Base-by-base conservation (phyloP, 2,329 filamentous ascomycete species). In the Kalmusia sp. region DNA sequence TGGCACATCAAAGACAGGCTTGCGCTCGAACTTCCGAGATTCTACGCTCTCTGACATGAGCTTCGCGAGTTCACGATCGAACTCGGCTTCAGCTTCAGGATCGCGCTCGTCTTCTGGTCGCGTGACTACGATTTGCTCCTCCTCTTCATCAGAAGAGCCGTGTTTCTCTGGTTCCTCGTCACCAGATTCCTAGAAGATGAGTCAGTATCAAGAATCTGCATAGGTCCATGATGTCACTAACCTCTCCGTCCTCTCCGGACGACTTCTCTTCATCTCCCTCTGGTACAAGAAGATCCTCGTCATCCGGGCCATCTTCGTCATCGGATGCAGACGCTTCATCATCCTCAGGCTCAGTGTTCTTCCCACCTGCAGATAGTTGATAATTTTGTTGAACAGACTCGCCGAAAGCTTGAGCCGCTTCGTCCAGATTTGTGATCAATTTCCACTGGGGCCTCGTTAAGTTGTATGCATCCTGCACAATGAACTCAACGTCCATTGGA, bases 41-140 rank as follows among this genome's bases (percentile, higher is more conserved):
- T 99, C 95, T 66, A 96, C 80, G 77, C 93, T 97, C 75, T 99
- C 95, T 45, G 93, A 86, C 93, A 99, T 98, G 86, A 99, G 90
- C 76, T 96, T 97, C 31, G 95, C 93, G 73, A 96, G 95, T 76
- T 98, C 95, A 65, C 93, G 91, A 70, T 99, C 96, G 71, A 99
- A 99, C 35, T 99, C 95, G 6, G 93, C 95, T 69, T 99, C 95
- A 34, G 89, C 92, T 76, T 97, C 93, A 0, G 93, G 93, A 62
- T 99, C 93, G 51, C 93, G 84, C 64, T 93, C 86, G 71, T 97
- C 92, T 72, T 96, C 91, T 68, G 93, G 89, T 55, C 93, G 87
- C 38, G 92, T 96, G 41, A 99, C 93, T 37, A 97, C 85, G 62
- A 98, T 96, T 21, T 90, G 87, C 71, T 98, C 93, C 59, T 97